Base-by-base conservation (phyloP, 2,329 filamentous ascomycete species). In the Phyllosticta paracitricarpa region DNA sequence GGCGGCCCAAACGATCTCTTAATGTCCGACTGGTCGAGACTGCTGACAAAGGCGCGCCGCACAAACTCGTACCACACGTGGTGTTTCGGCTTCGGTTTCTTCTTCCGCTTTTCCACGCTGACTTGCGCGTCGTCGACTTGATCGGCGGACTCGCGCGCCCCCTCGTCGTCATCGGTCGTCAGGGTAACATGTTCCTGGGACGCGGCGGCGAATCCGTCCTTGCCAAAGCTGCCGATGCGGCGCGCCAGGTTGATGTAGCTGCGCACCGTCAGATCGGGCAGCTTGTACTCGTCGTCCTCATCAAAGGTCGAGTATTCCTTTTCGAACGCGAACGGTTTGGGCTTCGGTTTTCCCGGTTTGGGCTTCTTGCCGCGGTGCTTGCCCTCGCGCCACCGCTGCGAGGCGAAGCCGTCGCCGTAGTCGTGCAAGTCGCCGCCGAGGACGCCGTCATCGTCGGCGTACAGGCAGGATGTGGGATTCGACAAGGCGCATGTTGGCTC, bases 231-330 rank as follows among this genome's bases (percentile, higher is more conserved):
- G 9, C 88, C 89, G 69, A 97, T 95, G 60, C 87, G 81, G 64
- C 87, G 84, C 10, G 94, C 94, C 56, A 97, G 80, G 63, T 89
- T 82, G 54, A 97, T 77, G 71, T 89, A 89, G 71, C 85, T 95
- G 64, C 84, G 81, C 58, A 97, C 89, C 0, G 93, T 97, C 72
- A 99, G 76, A 73, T 97, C 93, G 53, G 83, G 79, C 67, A 97
- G 75, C 63, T 84, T 82, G 71, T 92, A 97, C 1, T 87, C 73
- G 62, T 84, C 76, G 71, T 97, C 91, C 24, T 86, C 82, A 61
- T 84, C 87, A 7, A 40, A 25, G 0, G 92, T 97, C 71, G 86
- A 86, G 72, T 99, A 99, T 72, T 96, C 91, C 56, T 96, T 79
- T 70, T 96, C 82, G 69, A 84, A 97, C 17, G 79, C 71, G 72